phyloP scores from a whole-genome alignment of 768 basidiomycete genomes.

The Psilocybe cyanescens region DNA sequence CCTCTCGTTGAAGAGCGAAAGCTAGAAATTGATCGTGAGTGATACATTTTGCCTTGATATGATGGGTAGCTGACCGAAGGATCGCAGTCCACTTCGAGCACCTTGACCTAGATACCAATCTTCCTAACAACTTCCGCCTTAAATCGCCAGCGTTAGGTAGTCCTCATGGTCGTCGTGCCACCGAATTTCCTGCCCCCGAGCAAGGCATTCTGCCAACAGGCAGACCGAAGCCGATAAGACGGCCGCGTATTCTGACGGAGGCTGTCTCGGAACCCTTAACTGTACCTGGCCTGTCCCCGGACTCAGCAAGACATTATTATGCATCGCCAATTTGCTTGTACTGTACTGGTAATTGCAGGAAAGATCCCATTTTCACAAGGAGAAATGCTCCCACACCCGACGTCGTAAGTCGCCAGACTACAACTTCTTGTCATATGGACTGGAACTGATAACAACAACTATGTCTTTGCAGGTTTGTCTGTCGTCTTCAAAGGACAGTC shows the following conservation, averaged over 20 bases:
- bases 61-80: neutral
- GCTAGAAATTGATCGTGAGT: neutral
- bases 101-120: neutral
- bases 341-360: slow-evolving; percentile 16
- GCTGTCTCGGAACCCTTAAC: neutral
- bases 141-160: neutral
- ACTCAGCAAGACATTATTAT: neutral
- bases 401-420: slow-evolving; percentile 5
- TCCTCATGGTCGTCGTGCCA: neutral
- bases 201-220: too few relatives aligned
- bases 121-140: neutral
- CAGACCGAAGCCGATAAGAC: neutral
- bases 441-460: neutral
- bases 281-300: neutral
- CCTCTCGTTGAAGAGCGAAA: neutral
- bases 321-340: slow-evolving; percentile 9
- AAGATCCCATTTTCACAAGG: neutral
- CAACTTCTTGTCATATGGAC: neutral
- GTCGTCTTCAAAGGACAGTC: slow-evolving; percentile 38
- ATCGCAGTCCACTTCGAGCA: neutral
- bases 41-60: neutral
- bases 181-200: neutral
- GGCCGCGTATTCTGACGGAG: neutral
- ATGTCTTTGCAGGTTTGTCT: slow-evolving; percentile 32
- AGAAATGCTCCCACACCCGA: neutral